Percentiles rank a stretch among this genome's conserved stretches.
phyloP scores from a whole-genome alignment of 2,329 filamentous ascomycete species.

The Gremmenia infestans region DNA sequence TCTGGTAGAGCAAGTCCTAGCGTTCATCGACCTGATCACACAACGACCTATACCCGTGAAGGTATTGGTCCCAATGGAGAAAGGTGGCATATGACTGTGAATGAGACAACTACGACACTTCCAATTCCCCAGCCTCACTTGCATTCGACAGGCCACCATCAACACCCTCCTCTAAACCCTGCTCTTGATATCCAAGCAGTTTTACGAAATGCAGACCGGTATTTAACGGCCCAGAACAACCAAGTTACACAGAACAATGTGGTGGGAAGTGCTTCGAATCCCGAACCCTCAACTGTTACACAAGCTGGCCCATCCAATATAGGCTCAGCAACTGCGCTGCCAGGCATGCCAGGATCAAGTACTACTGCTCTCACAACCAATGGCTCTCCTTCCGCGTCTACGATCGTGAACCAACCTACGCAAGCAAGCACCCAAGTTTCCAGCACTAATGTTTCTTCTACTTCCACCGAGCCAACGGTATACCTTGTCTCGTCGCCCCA shows the following conservation, averaged over 20 bases:
- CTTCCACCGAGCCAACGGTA: slow-evolving; percentile 41
- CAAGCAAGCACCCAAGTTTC: slow-evolving; percentile 11
- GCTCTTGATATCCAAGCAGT: slow-evolving; percentile 24
- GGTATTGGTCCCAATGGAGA: slow-evolving; percentile 46
- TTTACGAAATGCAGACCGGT: slow-evolving; percentile 24
- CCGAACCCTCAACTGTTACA: slow-evolving; percentile 3
- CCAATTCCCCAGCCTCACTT: slow-evolving; percentile 13
- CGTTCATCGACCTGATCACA: slow-evolving; percentile 32
- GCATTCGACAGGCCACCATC: slow-evolving; percentile 7
- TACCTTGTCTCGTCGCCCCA: slow-evolving; percentile 57
- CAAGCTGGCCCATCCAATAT: slow-evolving; percentile 7
- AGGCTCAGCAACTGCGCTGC: neutral
- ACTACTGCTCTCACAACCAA: slow-evolving; percentile 13
- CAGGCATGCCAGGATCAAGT: slow-evolving; percentile 7
- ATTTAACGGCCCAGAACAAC: slow-evolving; percentile 13
- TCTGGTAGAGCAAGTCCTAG: slow-evolving; percentile 26
- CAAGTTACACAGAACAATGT: slow-evolving; percentile 15
- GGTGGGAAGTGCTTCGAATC: slow-evolving; percentile 21
- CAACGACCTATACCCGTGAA: slow-evolving; percentile 44
- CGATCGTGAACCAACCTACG: slow-evolving; percentile 15
- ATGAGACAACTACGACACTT: slow-evolving; percentile 36
- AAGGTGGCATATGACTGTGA: slow-evolving; percentile 47
- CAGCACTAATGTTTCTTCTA: slow-evolving; percentile 12
- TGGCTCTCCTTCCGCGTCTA: slow-evolving; percentile 12
- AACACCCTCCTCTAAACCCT: slow-evolving; percentile 10